Conservation (phyloP, 2,329 filamentous ascomycete genomes). For the Alternaria novae-zelandiae region DNA sequence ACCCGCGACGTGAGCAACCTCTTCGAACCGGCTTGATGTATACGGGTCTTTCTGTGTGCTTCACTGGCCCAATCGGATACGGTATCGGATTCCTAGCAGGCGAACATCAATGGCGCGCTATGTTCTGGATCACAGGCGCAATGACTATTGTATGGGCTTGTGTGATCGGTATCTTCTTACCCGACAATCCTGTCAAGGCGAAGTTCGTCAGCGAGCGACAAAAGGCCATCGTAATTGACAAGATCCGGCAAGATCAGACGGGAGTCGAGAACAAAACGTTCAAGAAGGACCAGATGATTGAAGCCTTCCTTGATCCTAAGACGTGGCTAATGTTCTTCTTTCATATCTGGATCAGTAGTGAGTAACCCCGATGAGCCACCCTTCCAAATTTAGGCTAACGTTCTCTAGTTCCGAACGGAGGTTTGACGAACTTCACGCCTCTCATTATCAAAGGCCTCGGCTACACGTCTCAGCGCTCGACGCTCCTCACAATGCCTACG, state of each 20-base stretch:
- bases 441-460: constrained; percentile 43
- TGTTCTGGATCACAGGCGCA: constrained; percentile 49
- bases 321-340: constrained; percentile 46
- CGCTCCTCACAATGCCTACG: constrained; percentile 33
- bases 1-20: constrained; percentile 41
- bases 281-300: constrained; percentile 52
- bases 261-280: constrained; percentile 57
- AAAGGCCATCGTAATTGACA: constrained; percentile 37
- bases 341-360: constrained; percentile 32
- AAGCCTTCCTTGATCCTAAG: constrained; percentile 52
- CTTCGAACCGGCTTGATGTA: constrained; percentile 39
- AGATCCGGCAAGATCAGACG: constrained; percentile 53
- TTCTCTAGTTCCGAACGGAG: constrained; percentile 41
- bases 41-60: constrained; percentile 42
- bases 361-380: not conserved
- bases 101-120: constrained; percentile 47
- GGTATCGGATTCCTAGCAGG: constrained; percentile 33
- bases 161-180: constrained; percentile 43
- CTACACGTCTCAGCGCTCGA: constrained; percentile 39
- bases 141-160: constrained; percentile 41
- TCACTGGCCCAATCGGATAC: constrained; percentile 43
- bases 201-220: constrained; percentile 43
- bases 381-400: not conserved
- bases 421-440: constrained; percentile 42
- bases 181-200: constrained; percentile 49